Conservation (phyloP, 2,329 filamentous ascomycete genomes). For the Monosporascus cannonballus region DNA sequence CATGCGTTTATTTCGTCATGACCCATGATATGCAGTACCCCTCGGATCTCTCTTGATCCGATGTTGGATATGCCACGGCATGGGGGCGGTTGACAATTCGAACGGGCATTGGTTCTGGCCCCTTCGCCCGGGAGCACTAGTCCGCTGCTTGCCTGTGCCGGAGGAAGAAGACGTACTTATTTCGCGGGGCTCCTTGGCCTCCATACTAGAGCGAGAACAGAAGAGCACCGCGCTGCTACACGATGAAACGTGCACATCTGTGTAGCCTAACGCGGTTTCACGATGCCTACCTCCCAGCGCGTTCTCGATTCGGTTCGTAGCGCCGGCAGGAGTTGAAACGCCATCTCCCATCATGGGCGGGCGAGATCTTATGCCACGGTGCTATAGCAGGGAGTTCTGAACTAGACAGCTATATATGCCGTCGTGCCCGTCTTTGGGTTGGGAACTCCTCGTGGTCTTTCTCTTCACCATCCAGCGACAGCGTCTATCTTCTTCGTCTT, state of each 20-base stretch:
- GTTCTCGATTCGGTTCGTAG: not conserved
- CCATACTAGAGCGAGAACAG: not conserved
- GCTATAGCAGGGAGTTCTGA: not conserved
- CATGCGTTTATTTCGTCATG: no score
- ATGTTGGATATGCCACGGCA: no score
- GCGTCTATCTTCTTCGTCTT: constrained; percentile 19
- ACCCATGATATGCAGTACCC: no score
- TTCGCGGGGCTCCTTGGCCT: no score
- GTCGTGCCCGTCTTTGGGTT: not conserved
- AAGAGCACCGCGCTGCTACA: not conserved
- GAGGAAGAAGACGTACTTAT: no score
- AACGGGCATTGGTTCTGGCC: no score
- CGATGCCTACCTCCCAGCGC: not conserved
- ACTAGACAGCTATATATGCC: constrained; percentile 1
- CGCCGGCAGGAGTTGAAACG: not conserved
- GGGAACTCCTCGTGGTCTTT: constrained; percentile 6
- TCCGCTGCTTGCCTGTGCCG: no score
- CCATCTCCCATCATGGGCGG: not conserved
- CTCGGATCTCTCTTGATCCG: no score
- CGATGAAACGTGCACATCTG: not conserved
- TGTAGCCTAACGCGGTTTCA: not conserved
- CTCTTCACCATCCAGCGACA: constrained; percentile 18
- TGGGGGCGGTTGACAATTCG: no score
- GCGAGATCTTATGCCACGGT: not conserved
- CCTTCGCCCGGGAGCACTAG: no score